Percentiles rank a stretch among this genome's conserved stretches.
Conservation (phyloP, 768 basidiomycete genomes). For the Leccinellum luteum region DNA sequence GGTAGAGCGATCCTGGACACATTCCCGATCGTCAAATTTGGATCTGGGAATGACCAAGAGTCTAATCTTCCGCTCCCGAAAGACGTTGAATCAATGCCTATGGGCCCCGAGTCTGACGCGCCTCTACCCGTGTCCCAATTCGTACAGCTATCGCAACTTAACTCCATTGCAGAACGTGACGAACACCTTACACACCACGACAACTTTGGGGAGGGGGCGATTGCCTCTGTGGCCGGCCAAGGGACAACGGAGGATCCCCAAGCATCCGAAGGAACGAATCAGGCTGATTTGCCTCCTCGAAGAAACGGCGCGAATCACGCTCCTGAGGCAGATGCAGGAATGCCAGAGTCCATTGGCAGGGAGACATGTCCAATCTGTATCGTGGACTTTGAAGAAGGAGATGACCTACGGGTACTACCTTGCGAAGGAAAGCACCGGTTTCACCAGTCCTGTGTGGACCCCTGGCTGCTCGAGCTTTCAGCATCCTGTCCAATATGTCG, state of each 20-base stretch:
- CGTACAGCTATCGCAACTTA: conserved; percentile 11
- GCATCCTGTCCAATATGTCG: conserved; percentile 91
- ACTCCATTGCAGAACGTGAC: not conserved
- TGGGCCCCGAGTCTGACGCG: not conserved
- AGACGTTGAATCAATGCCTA: conserved; percentile 31
- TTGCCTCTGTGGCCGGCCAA: not conserved
- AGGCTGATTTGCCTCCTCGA: not conserved
- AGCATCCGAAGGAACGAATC: conserved; percentile 6
- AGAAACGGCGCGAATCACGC: not conserved
- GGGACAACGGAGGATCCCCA: conserved; percentile 1
- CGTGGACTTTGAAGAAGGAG: conserved; percentile 90
- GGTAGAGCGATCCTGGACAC: conserved; percentile 93
- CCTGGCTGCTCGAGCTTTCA: conserved; percentile 88
- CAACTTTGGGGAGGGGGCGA: not conserved
- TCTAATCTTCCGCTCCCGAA: conserved; percentile 19
- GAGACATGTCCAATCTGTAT: conserved; percentile 96
- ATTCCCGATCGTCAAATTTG: conserved; percentile 92
- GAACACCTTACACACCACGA: not conserved
- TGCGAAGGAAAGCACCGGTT: conserved; percentile 91
- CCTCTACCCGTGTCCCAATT: conserved; percentile 5
- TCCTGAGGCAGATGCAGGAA: conserved; percentile 38
- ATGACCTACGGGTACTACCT: conserved; percentile 85
- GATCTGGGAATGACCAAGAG: conserved; percentile 26
- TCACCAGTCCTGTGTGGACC: conserved; percentile 88
- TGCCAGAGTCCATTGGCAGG: conserved; percentile 67